Evolutionary conservation across 352 stramenopile species (phyloP).

Genomic region (Globisporangium abappressorium): DNA sequence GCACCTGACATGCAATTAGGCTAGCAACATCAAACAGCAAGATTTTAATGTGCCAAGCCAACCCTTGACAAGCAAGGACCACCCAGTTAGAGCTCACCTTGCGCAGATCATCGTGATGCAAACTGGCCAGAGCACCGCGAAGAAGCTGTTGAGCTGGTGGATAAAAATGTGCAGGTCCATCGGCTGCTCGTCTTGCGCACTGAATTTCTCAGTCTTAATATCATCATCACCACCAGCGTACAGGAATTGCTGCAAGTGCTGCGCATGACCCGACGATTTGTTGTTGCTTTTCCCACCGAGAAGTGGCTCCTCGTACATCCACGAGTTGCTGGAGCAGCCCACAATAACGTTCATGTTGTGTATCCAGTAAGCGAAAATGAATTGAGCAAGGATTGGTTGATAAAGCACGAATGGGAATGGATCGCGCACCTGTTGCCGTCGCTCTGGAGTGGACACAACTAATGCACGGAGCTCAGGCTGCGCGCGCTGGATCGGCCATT

Average conservation of each 20-base stretch:
- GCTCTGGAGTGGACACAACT: conserved; percentile 25
- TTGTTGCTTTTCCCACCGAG: conserved; percentile 24
- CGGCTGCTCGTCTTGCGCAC: conserved; percentile 8
- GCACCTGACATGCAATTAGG: conserved; percentile 44
- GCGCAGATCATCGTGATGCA: conserved; percentile 67
- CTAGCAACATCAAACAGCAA: conserved; percentile 22
- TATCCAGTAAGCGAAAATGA: background rate
- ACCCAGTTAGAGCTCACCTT: conserved; percentile 26
- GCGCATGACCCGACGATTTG: conserved; percentile 1
- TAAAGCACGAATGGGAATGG: background rate
- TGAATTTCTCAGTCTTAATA: conserved; percentile 1
- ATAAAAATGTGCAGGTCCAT: conserved; percentile 37
- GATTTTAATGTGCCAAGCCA: background rate
- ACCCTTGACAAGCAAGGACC: background rate
- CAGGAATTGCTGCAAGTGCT: conserved; percentile 11
- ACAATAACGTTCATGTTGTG: background rate
- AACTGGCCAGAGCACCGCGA: conserved; percentile 72
- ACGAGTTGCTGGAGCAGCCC: conserved; percentile 15
- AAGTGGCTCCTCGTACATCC: conserved; percentile 55
- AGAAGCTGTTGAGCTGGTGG: conserved; percentile 74
- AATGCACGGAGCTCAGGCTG: conserved; percentile 24
- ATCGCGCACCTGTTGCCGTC: conserved; percentile 17
- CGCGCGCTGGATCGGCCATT: conserved; percentile 36
- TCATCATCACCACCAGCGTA: background rate
- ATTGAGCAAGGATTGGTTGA: background rate